Evolutionary conservation across 805 yeast species (phyloP), one percentile per base, ranked within the genome.

Genomic region (Wickerhamia fluorescens): DNA sequence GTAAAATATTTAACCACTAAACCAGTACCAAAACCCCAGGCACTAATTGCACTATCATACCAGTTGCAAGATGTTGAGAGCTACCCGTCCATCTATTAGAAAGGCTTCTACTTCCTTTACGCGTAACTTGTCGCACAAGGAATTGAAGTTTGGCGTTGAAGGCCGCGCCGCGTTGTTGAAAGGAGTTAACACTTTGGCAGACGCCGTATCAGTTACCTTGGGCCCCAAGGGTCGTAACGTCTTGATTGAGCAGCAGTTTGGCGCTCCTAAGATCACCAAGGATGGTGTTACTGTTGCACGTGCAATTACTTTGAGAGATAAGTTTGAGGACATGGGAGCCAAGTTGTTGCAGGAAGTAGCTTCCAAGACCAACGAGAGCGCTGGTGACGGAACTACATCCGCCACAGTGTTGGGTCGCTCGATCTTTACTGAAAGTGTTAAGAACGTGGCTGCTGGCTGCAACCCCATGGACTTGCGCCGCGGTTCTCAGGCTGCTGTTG

Each of bases 171-270:
- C 97, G 23, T 67, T 89, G 12, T 67, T 92, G 45, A 82, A 75
- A 53, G 98, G 98, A 63, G 97, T 94, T 33, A 92, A 87, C 53
- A 79, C 86, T 29, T 74, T 89, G 45, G 96, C 96, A 28, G 88
- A 85, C 52, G 97, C 98, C 14, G 98, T 89, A 28, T 78, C 95
- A 20, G 94, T 94, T 30, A 92, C 98, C 21, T 69, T 89, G 38
- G 98, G 98, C 30, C 98, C 98, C 49, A 88, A 88, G 61, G 98
- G 98, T 52, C 80, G 98, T 63, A 89, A 87, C 50, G 98, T 87
- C 21, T 72, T 89, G 46, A 88, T 92, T 54, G 97, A 89, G 67
- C 98, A 92, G 67, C 81, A 85, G 40, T 92, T 85, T 45, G 96
- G 96, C 43, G 75, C 95, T 30, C 98, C 98, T 47, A 89, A 89